Evolutionary conservation across 108 stramenopile genomes (phyloP).

Genomic region (Cafeteria roenbergensis): DNA sequence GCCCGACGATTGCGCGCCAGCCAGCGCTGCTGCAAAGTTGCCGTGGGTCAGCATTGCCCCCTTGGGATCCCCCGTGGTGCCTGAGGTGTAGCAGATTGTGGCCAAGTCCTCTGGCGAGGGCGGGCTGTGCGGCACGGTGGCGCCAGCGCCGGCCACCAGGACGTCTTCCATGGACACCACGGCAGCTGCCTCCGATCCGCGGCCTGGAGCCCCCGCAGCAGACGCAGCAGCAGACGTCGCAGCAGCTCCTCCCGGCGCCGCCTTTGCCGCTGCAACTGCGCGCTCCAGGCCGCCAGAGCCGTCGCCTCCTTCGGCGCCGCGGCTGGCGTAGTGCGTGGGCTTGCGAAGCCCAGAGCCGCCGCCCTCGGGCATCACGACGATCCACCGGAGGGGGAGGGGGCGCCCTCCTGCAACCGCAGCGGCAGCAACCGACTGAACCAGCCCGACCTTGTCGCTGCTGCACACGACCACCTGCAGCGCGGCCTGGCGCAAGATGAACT

Average conservation of each 20-base stretch:
- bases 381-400: neutral
- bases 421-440: no score
- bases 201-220: neutral
- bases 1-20: constrained; percentile 17
- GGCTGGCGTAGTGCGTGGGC: no score
- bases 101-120: constrained; percentile 60
- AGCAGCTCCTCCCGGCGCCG: no score
- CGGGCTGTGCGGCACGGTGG: constrained; percentile 26
- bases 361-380: neutral
- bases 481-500: constrained; percentile 71
- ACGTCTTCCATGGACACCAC: constrained; percentile 11
- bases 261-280: no score
- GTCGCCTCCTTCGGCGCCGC: no score
- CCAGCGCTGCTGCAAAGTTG: constrained; percentile 50
- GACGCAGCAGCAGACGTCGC: no score
- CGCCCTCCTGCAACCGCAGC: neutral
- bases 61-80: constrained; percentile 67
- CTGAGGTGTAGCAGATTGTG: constrained; percentile 50
- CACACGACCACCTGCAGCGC: constrained; percentile 61
- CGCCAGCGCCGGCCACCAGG: neutral
- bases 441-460: constrained; percentile 49
- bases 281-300: constrained; percentile 9
- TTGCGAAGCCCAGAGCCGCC: no score
- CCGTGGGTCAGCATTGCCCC: constrained; percentile 77
- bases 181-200: neutral